Base-by-base conservation (phyloP, 371 early-diverging fungal genomes). In the Apophysomyces elegans region DNA sequence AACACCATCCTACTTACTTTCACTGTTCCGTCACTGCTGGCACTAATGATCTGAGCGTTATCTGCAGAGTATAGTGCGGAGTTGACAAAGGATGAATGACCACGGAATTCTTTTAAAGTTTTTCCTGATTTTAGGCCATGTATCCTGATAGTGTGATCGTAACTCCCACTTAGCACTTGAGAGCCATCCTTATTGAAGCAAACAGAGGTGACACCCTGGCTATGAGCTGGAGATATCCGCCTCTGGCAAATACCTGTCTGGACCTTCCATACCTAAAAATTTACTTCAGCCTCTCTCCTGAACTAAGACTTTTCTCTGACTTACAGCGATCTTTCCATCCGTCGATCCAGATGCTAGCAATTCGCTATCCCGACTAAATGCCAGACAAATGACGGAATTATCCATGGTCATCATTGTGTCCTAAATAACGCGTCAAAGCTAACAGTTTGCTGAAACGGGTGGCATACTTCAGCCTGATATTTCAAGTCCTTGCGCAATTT, bases 371-470 rank as follows among this genome's bases (percentile, higher is more conserved):
- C 80, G 71, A 63, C 91, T 90, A 69, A 96, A 95, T 7, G 71
- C 78, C 21, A 97, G 74, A 39, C 86, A 89, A 8, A 95, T 76
- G 0, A 97, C 92, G 0, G 96, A 87, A n/a, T 83, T 80, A 18
- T 96, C 93, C 97, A 97, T 97, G 35, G 93, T 77, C 96, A 98
- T 98, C 61, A 91, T 73, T 36, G 91, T 90, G 63, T 95, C 96
- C 86, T 95, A 65, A 18, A 41, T 21, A 7, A 39, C 6, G 14
- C 21, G 18, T 35, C 39, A 38, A 21, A 39, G 21, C 11, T 35
- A 36, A 36, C 13, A 37, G 37, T 32, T 64, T 14, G 7, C 7
- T 41, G 14, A 18, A 18, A 5, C 11, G 0, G 21, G 9, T 61
- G 2, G 38, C 61, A 63, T 77, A 91, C 93, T 71, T 93, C 93